These are phyloP conservation scores for Quercus wislizeni DNA, from an alignment of 306 rosid genomes.

Conservation along the genomic window DNA sequence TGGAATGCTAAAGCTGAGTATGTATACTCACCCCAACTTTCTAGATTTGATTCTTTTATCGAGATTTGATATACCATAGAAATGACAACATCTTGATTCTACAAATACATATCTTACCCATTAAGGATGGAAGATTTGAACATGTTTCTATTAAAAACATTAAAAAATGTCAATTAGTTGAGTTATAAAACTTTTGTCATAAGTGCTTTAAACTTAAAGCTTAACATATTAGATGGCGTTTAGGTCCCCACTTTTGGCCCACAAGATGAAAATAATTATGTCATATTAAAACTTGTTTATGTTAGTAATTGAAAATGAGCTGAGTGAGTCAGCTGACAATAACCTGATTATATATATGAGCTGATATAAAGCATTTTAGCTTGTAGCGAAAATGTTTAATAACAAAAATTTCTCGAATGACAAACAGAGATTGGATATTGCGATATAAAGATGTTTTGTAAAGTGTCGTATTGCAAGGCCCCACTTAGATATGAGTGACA, in stretches of 20 bases:
- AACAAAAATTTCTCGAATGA: too few relatives aligned
- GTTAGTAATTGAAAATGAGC: constrained; percentile 1
- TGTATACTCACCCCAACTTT: too few relatives aligned
- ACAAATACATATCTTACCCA: too few relatives aligned
- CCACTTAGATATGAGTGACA: constrained; percentile 29
- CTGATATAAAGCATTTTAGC: constrained; percentile 7
- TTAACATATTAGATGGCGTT: constrained; percentile 6
- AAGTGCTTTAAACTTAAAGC: background rate
- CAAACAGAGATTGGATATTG: too few relatives aligned
- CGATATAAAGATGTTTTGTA: background rate
- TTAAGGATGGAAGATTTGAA: too few relatives aligned
- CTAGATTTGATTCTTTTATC: too few relatives aligned
- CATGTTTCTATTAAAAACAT: accelerated
- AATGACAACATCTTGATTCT: too few relatives aligned
- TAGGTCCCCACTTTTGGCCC: background rate
- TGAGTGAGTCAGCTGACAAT: constrained; percentile 30
- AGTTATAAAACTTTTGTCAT: too few relatives aligned
- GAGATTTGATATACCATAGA: too few relatives aligned
- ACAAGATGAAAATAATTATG: background rate
- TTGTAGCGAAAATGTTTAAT: background rate
- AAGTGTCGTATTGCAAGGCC: constrained; percentile 14
- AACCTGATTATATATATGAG: constrained; percentile 12
- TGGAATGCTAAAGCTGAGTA: background rate
- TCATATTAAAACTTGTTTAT: background rate
- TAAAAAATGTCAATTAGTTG: too few relatives aligned